phyloP scores from a whole-genome alignment of 257 asterid genomes.

The Ilex aquifolium region DNA sequence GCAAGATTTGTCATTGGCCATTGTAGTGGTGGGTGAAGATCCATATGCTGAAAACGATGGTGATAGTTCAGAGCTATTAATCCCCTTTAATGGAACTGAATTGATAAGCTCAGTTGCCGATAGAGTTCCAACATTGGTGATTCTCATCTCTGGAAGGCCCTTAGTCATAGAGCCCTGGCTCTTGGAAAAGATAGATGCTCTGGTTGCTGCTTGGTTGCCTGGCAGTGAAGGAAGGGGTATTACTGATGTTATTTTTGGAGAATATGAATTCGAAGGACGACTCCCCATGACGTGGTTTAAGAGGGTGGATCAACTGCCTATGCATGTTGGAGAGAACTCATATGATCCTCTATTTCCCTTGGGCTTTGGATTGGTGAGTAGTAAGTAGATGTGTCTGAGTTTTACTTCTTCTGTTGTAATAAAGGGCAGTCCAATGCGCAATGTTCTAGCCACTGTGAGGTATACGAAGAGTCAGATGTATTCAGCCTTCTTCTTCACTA shows the following conservation, averaged over 20 bases:
- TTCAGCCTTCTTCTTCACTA: too few species aligned
- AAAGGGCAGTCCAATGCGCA: too few species aligned
- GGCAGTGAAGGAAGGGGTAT: conserved; percentile 80
- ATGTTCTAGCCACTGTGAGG: too few species aligned
- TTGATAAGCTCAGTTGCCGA: conserved; percentile 41
- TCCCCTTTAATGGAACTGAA: conserved; percentile 55
- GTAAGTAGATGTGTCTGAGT: neutral
- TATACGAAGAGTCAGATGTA: too few species aligned
- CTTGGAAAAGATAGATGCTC: conserved; percentile 55
- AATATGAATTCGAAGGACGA: conserved; percentile 61
- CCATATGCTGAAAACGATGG: conserved; percentile 75
- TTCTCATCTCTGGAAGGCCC: conserved; percentile 76
- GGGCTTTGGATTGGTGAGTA: conserved; percentile 54
- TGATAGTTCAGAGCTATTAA: conserved; percentile 51
- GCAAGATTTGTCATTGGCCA: conserved; percentile 50
- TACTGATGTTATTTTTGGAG: conserved; percentile 71
- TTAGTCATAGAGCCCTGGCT: conserved; percentile 44
- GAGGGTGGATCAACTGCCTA: conserved; percentile 57
- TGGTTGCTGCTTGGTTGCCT: conserved; percentile 87
- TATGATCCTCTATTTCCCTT: conserved; percentile 64
- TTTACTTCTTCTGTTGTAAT: too few species aligned
- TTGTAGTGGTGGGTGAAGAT: conserved; percentile 72
- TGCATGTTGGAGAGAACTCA: conserved; percentile 37
- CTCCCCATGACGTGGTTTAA: conserved; percentile 71
- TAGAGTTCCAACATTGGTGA: conserved; percentile 46